Evolutionary conservation across 306 rosid genomes (phyloP).

Genomic region (Rosa rugosa): DNA sequence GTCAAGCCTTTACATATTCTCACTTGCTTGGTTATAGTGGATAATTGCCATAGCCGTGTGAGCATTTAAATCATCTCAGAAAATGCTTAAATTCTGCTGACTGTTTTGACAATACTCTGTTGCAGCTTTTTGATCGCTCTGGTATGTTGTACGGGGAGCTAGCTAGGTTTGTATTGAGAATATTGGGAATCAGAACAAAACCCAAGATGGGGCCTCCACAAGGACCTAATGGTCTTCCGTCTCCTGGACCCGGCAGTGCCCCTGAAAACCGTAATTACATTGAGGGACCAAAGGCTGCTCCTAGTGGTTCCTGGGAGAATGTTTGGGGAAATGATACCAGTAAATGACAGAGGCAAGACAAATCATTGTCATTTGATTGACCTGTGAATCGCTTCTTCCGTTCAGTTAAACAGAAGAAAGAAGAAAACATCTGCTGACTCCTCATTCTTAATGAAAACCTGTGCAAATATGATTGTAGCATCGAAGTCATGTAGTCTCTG

Average conservation of each 20-base stretch:
- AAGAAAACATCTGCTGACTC: background rate
- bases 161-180: constrained; percentile 75
- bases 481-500: background rate
- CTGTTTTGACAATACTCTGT: background rate
- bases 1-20: background rate
- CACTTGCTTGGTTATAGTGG: background rate
- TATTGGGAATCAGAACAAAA: constrained; percentile 70
- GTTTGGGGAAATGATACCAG: constrained; percentile 49
- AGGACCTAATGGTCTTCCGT: constrained; percentile 62
- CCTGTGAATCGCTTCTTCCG: background rate
- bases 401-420: background rate
- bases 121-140: constrained; percentile 88
- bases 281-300: constrained; percentile 66
- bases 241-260: constrained; percentile 44
- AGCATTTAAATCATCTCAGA: background rate
- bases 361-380: background rate
- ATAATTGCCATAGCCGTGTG: background rate
- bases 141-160: constrained; percentile 87
- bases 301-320: constrained; percentile 78
- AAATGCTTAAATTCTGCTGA: background rate
- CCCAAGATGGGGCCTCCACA: constrained; percentile 37
- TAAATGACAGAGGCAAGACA: background rate
- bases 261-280: constrained; percentile 45
- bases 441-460: background rate
- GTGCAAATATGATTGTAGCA: background rate